Evolutionary conservation across 345 rosid genomes (phyloP).

Genomic region (Populus euphratica): DNA sequence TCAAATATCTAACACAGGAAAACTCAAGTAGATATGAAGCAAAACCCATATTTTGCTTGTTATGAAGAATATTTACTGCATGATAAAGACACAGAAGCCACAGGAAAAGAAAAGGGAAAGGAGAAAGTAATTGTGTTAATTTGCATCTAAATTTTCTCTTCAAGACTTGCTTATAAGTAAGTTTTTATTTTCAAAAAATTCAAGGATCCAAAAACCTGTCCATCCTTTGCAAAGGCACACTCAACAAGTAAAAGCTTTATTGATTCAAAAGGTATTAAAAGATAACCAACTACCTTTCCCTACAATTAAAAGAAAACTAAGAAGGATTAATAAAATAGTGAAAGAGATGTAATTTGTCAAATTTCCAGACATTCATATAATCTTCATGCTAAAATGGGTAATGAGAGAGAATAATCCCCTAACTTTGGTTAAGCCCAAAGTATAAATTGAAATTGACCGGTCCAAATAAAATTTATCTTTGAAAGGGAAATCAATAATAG

Average conservation of each 20-base stretch:
- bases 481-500: neutral
- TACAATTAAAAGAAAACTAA: too few relatives aligned
- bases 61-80: neutral
- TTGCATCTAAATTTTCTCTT: neutral
- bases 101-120: neutral
- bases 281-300: too few relatives aligned
- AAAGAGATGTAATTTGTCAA: neutral
- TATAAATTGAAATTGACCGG: neutral
- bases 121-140: neutral
- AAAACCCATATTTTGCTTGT: too few relatives aligned
- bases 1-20: neutral
- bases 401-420: neutral
- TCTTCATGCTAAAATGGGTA: neutral
- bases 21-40: neutral
- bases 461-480: neutral
- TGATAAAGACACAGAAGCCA: neutral
- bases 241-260: too few relatives aligned
- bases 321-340: too few relatives aligned
- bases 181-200: too few relatives aligned
- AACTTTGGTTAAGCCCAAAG: neutral
- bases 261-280: too few relatives aligned
- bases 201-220: too few relatives aligned
- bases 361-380: neutral
- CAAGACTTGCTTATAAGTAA: too few relatives aligned
- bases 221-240: too few relatives aligned